Evolutionary conservation across 2,329 filamentous ascomycete genomes (phyloP).

Genomic region (Thielaviopsis musarum): DNA sequence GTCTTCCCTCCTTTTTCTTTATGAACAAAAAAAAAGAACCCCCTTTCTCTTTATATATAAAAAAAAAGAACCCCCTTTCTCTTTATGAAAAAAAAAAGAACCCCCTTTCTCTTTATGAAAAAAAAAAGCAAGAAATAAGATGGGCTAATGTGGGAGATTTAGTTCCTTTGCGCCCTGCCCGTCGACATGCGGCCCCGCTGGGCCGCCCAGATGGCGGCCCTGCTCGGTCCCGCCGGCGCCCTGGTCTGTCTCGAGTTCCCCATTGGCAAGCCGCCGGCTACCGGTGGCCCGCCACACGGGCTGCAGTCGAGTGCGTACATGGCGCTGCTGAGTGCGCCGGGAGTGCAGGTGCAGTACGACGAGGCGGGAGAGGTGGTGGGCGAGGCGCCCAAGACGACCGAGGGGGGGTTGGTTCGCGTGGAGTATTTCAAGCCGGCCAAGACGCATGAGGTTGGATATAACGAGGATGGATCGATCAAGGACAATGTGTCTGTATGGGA

Average conservation of each 20-base stretch:
- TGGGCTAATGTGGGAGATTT: not conserved
- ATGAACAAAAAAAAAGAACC: not conserved
- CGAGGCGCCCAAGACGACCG: not conserved
- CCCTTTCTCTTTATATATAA: not conserved
- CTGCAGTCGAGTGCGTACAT: slow-evolving; percentile 53
- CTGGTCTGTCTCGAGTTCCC: slow-evolving; percentile 63
- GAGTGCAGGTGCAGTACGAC: slow-evolving; percentile 46
- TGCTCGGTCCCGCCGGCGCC: slow-evolving; percentile 32
- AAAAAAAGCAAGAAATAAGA: not conserved
- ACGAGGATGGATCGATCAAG: slow-evolving; percentile 27
- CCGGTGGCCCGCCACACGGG: slow-evolving; percentile 57
- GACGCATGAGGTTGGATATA: slow-evolving; percentile 31
- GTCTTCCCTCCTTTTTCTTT: slow-evolving; percentile 13
- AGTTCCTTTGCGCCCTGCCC: slow-evolving; percentile 50
- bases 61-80: not conserved
- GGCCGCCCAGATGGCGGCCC: slow-evolving; percentile 33
- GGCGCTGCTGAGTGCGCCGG: slow-evolving; percentile 53
- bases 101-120: not conserved
- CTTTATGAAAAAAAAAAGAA: not conserved
- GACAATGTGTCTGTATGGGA: slow-evolving; percentile 41
- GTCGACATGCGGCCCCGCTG: slow-evolving; percentile 33
- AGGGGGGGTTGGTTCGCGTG: slow-evolving; percentile 5
- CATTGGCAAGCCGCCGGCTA: slow-evolving; percentile 46
- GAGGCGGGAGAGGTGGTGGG: slow-evolving; percentile 19
- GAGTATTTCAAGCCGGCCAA: slow-evolving; percentile 26